Evolutionary conservation across 1,139 yeast species (phyloP), one percentile per base, ranked within the genome.

Genomic region (Saccharomycopsis hybrid): DNA sequence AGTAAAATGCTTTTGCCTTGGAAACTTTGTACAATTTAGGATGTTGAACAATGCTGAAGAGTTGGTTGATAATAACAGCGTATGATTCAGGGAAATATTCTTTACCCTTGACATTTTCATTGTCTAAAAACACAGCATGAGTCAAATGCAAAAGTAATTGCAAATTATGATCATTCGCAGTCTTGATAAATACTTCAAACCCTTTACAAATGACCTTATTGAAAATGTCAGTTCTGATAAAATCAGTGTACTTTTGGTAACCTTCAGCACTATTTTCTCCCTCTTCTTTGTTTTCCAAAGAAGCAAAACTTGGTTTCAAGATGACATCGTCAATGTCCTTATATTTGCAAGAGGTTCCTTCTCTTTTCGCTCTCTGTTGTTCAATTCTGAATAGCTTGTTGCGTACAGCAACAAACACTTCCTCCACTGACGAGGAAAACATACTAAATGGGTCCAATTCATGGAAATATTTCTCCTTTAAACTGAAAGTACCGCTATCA

Each of bases 41-140:
- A 24, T 30, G 24, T 11, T 42, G 42, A 13, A 27, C 69, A 44
- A 82, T 70, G 1, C 74, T 67, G 47, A 82, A 66, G 13, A 84
- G 65, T 29, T 77, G 64, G 55, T 76, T 78, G 58, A 82, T 69
- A 35, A 84, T 70, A 2, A 87, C 84, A 43, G 77, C 76, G 32
- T 69, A 80, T n/a, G 68, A 60, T 24, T 71, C 69, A 43, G 77
- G 70, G 24, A 77, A 64, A 41, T 67, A 63, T 1, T 56, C 47
- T 7, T 62, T 55, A 0, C 79, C 80, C 55, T 70, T 62, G 1
- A 71, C 56, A 1, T 60, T 52, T 54, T 75, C 80, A 54, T 77
- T 78, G 61, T 84, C 88, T 25, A 73, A 54, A 30, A 84, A 61
- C 3, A 81, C 69, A 2, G 85, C 90, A 66, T 84, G 88, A 2